Evolutionary conservation across 768 basidiomycete species (phyloP).

Genomic region (Leucocoprinus sp.): DNA sequence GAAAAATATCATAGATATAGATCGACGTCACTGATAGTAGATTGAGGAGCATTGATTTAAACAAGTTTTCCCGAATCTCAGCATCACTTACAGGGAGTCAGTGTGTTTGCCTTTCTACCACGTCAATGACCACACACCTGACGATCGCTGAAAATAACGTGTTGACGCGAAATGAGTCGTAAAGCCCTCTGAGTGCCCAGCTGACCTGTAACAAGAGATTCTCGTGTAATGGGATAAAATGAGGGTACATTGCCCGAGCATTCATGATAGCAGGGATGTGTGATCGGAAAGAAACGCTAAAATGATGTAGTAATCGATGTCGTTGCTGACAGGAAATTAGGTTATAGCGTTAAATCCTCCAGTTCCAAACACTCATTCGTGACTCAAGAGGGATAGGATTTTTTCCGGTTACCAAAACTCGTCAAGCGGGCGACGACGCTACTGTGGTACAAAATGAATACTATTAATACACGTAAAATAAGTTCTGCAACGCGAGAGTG

Average conservation of each 20-base stretch:
- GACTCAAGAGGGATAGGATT: too few species aligned
- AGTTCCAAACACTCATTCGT: neutral
- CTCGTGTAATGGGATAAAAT: slow-evolving; percentile 57
- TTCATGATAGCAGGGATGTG: neutral
- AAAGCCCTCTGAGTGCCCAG: slow-evolving; percentile 51
- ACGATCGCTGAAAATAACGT: slow-evolving; percentile 47
- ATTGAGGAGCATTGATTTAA: slow-evolving; percentile 73
- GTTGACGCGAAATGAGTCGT: slow-evolving; percentile 71
- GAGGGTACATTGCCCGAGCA: slow-evolving; percentile 54
- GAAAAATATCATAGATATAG: slow-evolving; percentile 65
- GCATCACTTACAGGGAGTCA: slow-evolving; percentile 36
- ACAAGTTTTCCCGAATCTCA: slow-evolving; percentile 65
- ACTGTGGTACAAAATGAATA: slow-evolving; percentile 13
- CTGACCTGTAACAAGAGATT: slow-evolving; percentile 51
- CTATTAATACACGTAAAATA: slow-evolving; percentile 9
- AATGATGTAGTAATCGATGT: slow-evolving; percentile 6
- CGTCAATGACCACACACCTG: slow-evolving; percentile 34
- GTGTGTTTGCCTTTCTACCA: neutral
- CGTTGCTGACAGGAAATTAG: neutral
- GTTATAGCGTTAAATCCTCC: neutral
- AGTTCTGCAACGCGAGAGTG: slow-evolving; percentile 8
- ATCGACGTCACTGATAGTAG: slow-evolving; percentile 62
- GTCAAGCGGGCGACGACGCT: slow-evolving; percentile 9
- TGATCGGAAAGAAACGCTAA: neutral
- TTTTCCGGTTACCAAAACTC: slow-evolving; percentile 2